Conservation (phyloP, 2,329 filamentous ascomycete species). For the Macrophomina pseudophaseolina region DNA sequence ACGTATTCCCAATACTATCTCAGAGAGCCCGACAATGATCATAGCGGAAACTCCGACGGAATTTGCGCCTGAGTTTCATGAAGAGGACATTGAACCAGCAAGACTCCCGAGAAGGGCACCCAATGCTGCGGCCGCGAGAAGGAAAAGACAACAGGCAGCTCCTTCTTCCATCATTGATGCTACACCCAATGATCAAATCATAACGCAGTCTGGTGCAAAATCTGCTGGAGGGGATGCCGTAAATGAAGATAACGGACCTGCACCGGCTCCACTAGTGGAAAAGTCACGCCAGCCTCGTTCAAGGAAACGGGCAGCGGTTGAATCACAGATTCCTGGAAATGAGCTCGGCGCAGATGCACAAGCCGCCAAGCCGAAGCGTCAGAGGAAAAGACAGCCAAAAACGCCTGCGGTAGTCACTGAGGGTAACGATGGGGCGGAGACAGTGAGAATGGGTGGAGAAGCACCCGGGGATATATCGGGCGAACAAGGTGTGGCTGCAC, state of each 20-base stretch:
- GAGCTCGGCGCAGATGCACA: neutral
- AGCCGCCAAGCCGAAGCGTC: constrained; percentile 15
- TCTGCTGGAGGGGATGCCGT: neutral
- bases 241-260: neutral
- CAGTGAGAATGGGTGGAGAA: neutral
- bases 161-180: neutral
- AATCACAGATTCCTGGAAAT: neutral
- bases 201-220: neutral
- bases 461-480: neutral
- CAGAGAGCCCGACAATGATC: neutral
- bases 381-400: constrained; percentile 1
- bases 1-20: neutral
- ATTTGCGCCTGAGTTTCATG: neutral
- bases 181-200: neutral
- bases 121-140: constrained; percentile 3
- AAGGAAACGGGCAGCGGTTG: constrained; percentile 16
- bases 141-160: constrained; percentile 2
- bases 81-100: neutral
- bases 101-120: neutral
- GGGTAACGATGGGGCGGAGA: neutral
- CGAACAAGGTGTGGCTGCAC: neutral
- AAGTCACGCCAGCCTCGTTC: constrained; percentile 39
- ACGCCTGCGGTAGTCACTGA: neutral
- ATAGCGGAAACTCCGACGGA: no score
- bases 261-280: constrained; percentile 28